Conservation (phyloP, 2,329 filamentous ascomycete genomes). For the Trichophyton equinum region DNA sequence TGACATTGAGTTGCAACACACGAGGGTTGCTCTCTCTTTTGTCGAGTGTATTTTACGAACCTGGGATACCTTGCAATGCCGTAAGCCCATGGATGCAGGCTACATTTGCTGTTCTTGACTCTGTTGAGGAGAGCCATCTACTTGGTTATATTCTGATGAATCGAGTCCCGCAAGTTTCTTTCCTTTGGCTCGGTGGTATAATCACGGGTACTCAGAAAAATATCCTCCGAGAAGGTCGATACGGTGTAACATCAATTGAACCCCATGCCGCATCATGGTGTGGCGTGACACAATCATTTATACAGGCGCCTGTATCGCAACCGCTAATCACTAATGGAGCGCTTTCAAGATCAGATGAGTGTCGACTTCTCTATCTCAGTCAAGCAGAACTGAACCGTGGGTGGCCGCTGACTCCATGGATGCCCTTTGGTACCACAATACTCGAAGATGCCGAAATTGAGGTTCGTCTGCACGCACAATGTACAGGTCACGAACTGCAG, state of each 20-base stretch:
- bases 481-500: constrained; percentile 16
- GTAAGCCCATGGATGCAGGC: constrained; percentile 22
- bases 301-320: constrained; percentile 17
- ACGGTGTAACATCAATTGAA: constrained; percentile 19
- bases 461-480: constrained; percentile 20
- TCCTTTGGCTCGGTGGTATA: constrained; percentile 21
- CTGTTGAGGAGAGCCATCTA: constrained; percentile 12
- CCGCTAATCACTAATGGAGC: not conserved
- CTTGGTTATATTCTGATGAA: constrained; percentile 20
- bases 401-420: constrained; percentile 19
- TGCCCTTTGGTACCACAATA: constrained; percentile 20
- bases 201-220: constrained; percentile 16
- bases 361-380: constrained; percentile 20
- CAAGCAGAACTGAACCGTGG: constrained; percentile 15
- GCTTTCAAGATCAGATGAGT: constrained; percentile 16
- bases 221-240: constrained; percentile 15
- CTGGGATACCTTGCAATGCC: constrained; percentile 20
- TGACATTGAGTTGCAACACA: constrained; percentile 18
- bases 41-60: constrained; percentile 20
- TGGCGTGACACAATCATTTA: constrained; percentile 18
- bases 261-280: constrained; percentile 21
- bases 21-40: constrained; percentile 18
- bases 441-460: constrained; percentile 21
- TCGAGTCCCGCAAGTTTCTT: constrained; percentile 16
- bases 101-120: constrained; percentile 17